These are phyloP conservation scores for Saccharomycopsis fodiens DNA, from an alignment of 805 yeast genomes.

Conservation along the genomic window DNA sequence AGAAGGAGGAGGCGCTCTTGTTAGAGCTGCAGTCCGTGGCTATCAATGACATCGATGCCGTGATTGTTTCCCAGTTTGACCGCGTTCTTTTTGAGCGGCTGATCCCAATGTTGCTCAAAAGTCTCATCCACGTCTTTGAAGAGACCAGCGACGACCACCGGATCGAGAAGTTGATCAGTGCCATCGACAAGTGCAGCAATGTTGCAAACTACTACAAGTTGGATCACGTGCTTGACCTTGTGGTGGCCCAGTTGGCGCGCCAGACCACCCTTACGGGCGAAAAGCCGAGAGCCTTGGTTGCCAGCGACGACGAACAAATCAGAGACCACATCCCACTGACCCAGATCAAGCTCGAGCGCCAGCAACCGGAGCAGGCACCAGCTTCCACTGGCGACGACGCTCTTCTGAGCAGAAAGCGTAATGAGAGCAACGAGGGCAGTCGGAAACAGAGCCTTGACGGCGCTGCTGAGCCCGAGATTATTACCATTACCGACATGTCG, in stretches of 20 bases:
- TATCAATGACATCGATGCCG: constrained; percentile 27
- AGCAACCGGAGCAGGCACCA: neutral
- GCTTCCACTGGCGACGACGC: neutral
- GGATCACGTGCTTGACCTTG: constrained; percentile 49
- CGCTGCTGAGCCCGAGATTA: constrained; percentile 26
- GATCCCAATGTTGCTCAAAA: constrained; percentile 58
- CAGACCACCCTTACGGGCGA: constrained; percentile 56
- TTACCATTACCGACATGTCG: constrained; percentile 75
- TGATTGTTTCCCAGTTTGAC: constrained; percentile 51
- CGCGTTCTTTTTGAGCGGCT: constrained; percentile 57
- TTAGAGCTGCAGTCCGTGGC: constrained; percentile 22
- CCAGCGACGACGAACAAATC: constrained; percentile 26
- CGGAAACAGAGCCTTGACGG: neutral
- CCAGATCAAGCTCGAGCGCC: constrained; percentile 27
- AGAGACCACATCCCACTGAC: constrained; percentile 39
- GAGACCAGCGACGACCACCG: constrained; percentile 89
- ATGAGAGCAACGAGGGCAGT: neutral
- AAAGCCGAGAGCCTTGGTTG: constrained; percentile 21
- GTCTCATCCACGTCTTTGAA: constrained; percentile 71
- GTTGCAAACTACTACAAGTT: constrained; percentile 63
- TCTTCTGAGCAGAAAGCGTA: constrained; percentile 2
- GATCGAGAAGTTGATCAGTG: constrained; percentile 77
- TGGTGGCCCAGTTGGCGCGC: constrained; percentile 59
- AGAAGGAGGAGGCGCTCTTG: neutral
- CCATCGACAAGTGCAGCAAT: constrained; percentile 76